phyloP scores from a whole-genome alignment of 768 basidiomycete genomes.

The Asterophora parasitica region DNA sequence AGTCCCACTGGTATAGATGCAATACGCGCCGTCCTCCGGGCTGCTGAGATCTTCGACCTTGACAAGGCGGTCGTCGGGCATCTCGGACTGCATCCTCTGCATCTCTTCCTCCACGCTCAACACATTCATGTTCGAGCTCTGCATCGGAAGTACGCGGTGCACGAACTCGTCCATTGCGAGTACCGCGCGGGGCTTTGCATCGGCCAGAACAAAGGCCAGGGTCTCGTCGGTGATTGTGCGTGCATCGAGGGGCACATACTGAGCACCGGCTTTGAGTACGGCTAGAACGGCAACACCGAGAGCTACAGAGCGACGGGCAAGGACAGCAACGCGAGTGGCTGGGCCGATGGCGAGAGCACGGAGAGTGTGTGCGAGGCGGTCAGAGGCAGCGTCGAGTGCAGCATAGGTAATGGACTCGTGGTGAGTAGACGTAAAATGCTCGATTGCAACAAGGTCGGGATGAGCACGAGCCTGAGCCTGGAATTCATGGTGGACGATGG shows the following conservation, averaged over 20 bases:
- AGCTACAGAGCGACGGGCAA: conserved; percentile 48
- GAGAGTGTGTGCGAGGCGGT: conserved; percentile 41
- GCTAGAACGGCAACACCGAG: conserved; percentile 52
- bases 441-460: conserved; percentile 44
- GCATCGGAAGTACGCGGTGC: conserved; percentile 25
- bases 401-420: conserved; percentile 40
- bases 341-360: conserved; percentile 34
- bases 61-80: conserved; percentile 20
- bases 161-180: conserved; percentile 39
- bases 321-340: conserved; percentile 49
- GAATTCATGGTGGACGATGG: conserved; percentile 54
- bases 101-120: conserved; percentile 30
- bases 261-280: conserved; percentile 51
- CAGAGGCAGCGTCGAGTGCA: conserved; percentile 45
- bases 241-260: conserved; percentile 58
- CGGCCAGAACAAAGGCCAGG: conserved; percentile 44
- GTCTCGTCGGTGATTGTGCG: conserved; percentile 52
- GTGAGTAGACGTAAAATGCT: conserved; percentile 35
- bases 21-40: conserved; percentile 44
- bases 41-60: conserved; percentile 35
- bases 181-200: conserved; percentile 39
- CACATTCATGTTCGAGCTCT: conserved; percentile 15
- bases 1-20: conserved; percentile 60
- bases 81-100: conserved; percentile 18
- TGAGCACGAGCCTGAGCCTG: conserved; percentile 36